A percentile compares a stretch with the other conserved stretches of the same genome.
Evolutionary conservation across 495 filamentous ascomycete species (phyloP).

Genomic region (Melanomma pulvis-pyrius): DNA sequence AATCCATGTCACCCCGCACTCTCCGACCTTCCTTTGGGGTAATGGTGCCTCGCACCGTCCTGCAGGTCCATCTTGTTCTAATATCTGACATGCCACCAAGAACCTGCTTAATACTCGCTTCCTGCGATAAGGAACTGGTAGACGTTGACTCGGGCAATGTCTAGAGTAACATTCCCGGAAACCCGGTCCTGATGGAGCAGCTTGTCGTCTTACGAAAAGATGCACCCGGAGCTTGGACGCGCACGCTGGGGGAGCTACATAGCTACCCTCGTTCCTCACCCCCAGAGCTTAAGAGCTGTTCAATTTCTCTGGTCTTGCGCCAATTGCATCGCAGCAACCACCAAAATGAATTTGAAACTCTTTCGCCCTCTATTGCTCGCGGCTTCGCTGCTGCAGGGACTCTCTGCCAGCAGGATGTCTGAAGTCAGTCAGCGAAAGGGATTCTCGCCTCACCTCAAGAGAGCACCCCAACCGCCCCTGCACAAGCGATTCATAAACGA

Average conservation of each 20-base stretch:
- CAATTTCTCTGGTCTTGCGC: not conserved
- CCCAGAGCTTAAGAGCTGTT: not conserved
- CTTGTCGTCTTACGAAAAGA: constrained; percentile 4
- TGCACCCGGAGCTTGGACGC: not conserved
- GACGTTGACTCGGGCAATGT: too few species aligned
- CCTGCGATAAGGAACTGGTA: not conserved
- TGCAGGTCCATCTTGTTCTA: not conserved
- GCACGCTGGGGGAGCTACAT: not conserved
- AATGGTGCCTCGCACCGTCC: not conserved
- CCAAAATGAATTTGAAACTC: constrained; percentile 9
- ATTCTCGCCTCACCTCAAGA: constrained; percentile 10
- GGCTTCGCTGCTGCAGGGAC: not conserved
- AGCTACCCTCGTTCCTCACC: not conserved
- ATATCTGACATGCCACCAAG: not conserved
- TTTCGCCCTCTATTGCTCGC: not conserved
- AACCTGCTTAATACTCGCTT: not conserved
- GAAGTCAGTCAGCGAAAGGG: constrained; percentile 11
- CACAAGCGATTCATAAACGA: constrained; percentile 9
- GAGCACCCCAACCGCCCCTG: constrained; percentile 10
- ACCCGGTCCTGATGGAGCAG: constrained; percentile 3
- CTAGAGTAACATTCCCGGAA: not conserved
- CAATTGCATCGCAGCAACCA: not conserved
- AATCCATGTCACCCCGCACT: constrained; percentile 9
- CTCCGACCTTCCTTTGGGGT: constrained; percentile 11
- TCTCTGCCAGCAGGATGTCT: not conserved